Evolutionary conservation across 352 stramenopile species (phyloP), one percentile per base, ranked within the genome.

Genomic region (Pythium rhizo-oryzae): DNA sequence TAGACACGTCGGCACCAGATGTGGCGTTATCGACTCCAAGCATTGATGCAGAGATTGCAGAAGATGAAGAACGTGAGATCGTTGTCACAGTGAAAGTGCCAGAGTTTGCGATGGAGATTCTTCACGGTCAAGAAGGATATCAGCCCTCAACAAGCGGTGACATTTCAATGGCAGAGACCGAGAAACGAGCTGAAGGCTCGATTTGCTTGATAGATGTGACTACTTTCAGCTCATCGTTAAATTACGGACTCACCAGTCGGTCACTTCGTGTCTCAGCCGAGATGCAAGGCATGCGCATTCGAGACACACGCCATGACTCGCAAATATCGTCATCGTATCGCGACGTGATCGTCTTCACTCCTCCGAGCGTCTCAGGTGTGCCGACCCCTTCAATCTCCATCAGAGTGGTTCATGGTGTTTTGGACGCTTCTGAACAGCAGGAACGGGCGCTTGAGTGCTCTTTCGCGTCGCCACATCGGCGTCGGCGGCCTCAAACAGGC

Each of bases 91-190:
- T 89, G 2, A 65, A 79, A 37, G 77, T 92, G 54, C 88, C 88
- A 16, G 86, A 93, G 63, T 76, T 96, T 19, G 83, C 88, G 39
- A 83, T 96, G 70, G 88, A 96, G 53, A 76, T 96, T 66, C 70
- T 94, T 19, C 79, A 92, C 56, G 84, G 86, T 0, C 76, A 92
- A 55, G 67, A 90, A 53, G 88, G 88, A 7, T 96, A 94, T 57
- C 82, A 94, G 35, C 88, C 86, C 11, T 91, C 85, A 6, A 81
- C 72, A 47, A 91, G 79, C 69, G 88, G 84, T 18, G 86, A 94
- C 57, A 65, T 96, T 2, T 87, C 80, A 28, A 91, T 94, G 84
- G 82, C 81, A 13, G 80, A 89, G 28, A 80, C 77, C 25, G 74
- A 77, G 41, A 90, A 83, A 44, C 85, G 74, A 13, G 87, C 80